Percentiles rank a stretch among this genome's conserved stretches.
Conservation (phyloP, 169 alveolate species). For the Plasmodium reichenowi region DNA sequence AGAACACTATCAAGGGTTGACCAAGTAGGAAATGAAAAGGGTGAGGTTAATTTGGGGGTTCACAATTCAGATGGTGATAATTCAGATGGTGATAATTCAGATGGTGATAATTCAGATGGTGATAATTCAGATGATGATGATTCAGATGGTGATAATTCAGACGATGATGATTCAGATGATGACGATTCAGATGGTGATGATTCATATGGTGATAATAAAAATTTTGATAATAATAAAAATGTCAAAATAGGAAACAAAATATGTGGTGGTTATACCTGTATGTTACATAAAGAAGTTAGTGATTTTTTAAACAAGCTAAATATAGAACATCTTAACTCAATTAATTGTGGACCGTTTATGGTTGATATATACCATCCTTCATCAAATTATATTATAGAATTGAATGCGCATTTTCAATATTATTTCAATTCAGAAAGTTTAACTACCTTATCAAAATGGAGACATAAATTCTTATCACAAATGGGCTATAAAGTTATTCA, state of each 20-base stretch:
- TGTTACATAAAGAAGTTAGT: slow-evolving; percentile 64
- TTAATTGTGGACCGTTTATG: slow-evolving; percentile 68
- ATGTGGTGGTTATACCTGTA: slow-evolving; percentile 72
- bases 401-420: slow-evolving; percentile 69
- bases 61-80: slow-evolving; percentile 1
- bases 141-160: background rate
- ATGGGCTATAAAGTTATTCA: slow-evolving; percentile 85
- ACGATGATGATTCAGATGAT: background rate
- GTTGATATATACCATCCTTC: slow-evolving; percentile 64
- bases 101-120: background rate
- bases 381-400: slow-evolving; percentile 66
- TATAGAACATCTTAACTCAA: slow-evolving; percentile 54
- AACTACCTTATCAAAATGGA: slow-evolving; percentile 77
- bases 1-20: background rate
- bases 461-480: slow-evolving; percentile 82
- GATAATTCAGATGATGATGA: background rate
- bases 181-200: background rate
- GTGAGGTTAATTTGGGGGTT: background rate
- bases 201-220: background rate
- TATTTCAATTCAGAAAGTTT: slow-evolving; percentile 47
- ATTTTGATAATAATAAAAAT: background rate
- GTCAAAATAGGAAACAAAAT: slow-evolving; percentile 46
- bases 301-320: slow-evolving; percentile 30
- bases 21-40: background rate
- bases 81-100: background rate